Evolutionary conservation across 805 yeast species (phyloP), one percentile per base, ranked within the genome.

Genomic region (Ogataea degrootiae): DNA sequence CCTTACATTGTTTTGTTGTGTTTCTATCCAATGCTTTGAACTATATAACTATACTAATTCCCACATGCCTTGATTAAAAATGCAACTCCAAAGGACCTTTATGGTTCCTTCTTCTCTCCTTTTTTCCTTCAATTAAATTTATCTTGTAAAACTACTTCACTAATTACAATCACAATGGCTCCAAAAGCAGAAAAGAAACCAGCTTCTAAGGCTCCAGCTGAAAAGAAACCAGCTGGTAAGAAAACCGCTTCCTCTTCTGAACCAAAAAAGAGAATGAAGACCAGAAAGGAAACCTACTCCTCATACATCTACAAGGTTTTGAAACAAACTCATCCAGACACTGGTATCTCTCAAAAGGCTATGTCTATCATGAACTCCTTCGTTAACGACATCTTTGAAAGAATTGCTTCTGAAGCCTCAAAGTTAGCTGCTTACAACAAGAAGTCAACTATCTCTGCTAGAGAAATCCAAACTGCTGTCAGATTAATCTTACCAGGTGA

Each of bases 341-440:
- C 98, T 56, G 98, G 97, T 88, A 92, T 92, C 72, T 91, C 98
- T 64, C 96, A 90, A 77, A 87, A 89, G 72, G 96, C 98, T 58
- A 92, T 92, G 96, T 89, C 96, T 59, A 92, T 92, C 73, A 85
- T 92, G 92, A 92, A 92, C 87, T 92, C 97, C 39, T 92, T 92
- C 65, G 97, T 92, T 63, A 91, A 90, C 77, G 97, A 92, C 76
- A 89, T 91, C 70, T 92, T 91, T 70, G 97, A 91, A 80, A 91
- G 98, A 81, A 87, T 92, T 65, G 97, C 97, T 63, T 75, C 92
- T 65, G 97, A 91, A 79, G 97, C 97, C 65, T 91, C 97, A 60
- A 92, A 91, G 78, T 84, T 92, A 66, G 97, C 97, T 75, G 96
- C 96, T 68, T 91, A 91, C 86, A 91, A 91, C 87, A 90, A 90